These are phyloP conservation scores for Exophiala mesophila DNA, from an alignment of 2,329 filamentous ascomycete genomes.

Conservation along the genomic window DNA sequence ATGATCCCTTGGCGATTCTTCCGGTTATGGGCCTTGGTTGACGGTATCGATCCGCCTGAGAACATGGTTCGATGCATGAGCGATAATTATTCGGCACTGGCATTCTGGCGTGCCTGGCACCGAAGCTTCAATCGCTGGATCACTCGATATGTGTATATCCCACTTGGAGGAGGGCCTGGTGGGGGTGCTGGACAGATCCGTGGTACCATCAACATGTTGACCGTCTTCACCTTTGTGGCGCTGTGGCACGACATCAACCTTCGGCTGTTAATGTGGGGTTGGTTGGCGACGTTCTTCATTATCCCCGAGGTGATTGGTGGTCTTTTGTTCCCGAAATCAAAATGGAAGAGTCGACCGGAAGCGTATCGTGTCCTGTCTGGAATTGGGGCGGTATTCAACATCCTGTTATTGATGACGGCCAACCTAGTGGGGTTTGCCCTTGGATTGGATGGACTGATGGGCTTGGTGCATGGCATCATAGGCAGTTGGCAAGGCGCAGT, in stretches of 20 bases:
- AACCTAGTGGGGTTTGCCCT: constrained; percentile 95
- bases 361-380: constrained; percentile 76
- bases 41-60: constrained; percentile 90
- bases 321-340: constrained; percentile 65
- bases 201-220: constrained; percentile 68
- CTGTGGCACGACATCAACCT: constrained; percentile 97
- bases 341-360: constrained; percentile 66
- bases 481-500: constrained; percentile 68
- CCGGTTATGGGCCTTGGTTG: constrained; percentile 87
- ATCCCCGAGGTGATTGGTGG: constrained; percentile 75
- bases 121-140: constrained; percentile 93
- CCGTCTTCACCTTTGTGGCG: constrained; percentile 94
- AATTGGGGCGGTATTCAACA: constrained; percentile 72
- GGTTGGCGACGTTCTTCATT: constrained; percentile 92
- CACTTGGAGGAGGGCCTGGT: constrained; percentile 59
- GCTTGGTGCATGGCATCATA: constrained; percentile 69
- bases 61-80: constrained; percentile 98
- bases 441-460: constrained; percentile 79
- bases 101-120: constrained; percentile 97
- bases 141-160: constrained; percentile 88
- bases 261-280: constrained; percentile 87
- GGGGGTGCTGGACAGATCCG: constrained; percentile 43
- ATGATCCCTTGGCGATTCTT: constrained; percentile 98
- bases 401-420: constrained; percentile 92
- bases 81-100: constrained; percentile 84